Evolutionary conservation across 2,329 filamentous ascomycete genomes (phyloP), one percentile per base, ranked within the genome.

Genomic region (Lachnellula arida): DNA sequence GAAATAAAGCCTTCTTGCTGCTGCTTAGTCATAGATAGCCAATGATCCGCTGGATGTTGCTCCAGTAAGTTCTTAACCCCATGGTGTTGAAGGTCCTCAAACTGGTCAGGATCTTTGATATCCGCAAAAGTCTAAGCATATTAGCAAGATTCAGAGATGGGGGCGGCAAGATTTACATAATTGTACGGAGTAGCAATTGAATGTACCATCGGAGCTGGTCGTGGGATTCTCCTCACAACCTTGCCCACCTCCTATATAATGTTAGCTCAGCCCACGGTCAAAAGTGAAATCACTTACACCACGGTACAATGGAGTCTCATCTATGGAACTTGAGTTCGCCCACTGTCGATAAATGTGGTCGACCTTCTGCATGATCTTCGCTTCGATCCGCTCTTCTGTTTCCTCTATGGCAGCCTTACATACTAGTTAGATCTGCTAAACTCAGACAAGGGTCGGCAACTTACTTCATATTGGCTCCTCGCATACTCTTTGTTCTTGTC

Each of bases 11-110:
- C 56, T 50, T 56, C 47, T 55, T 62, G 22, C 37, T 55, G 47
- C 28, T 51, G 44, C 17, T 37, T 34, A 15, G 44, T 57, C 40
- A 60, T 56, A 42, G 47, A 51, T 7, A 35, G 14, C 62, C 60
- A 64, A 49, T 54, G 58, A 48, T 65, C 64, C 19, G 56, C 52
- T 5, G 64, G 64, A 51, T 66, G 64, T 51, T 64, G 64, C 48
- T 65, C 58, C 46, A 19, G 46, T 17, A 23, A 46, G 15, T 51
- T 55, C 25, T 39, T 22, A 15, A 44, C 15, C n/a, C 15, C 12
- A 19, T 19, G n/a, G 2, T 14, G 17, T 25, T 44, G 42, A 44
- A 19, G 22, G 12, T 44, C 22, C 19, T 44, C 42, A 44, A 44
- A 44, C 22, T 23, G n/a, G 22, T 49, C 50, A n/a, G 53, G 50